Conservation (phyloP, 352 stramenopile genomes). For the Detonula confervacea region DNA sequence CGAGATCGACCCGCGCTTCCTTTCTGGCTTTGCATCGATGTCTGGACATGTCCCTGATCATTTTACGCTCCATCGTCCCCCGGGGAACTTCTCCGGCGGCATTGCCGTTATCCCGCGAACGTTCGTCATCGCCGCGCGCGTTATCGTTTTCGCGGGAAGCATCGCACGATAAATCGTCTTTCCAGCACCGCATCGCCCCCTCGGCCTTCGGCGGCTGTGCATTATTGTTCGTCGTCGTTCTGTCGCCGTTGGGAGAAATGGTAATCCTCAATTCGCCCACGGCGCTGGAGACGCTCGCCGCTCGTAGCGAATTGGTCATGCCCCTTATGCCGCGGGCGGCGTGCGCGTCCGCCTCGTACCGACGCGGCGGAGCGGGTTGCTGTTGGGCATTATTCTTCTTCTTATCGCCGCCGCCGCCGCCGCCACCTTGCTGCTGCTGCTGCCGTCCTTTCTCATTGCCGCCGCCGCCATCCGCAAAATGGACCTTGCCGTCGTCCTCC, state of each 20-base stretch:
- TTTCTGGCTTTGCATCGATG: constrained; percentile 46
- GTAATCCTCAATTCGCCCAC: constrained; percentile 72
- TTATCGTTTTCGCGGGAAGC: neutral
- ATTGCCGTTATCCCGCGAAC: too few species aligned
- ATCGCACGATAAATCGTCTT: constrained; percentile 48
- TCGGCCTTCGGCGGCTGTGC: constrained; percentile 16
- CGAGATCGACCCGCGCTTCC: constrained; percentile 55
- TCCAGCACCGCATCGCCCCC: constrained; percentile 59
- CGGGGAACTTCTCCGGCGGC: constrained; percentile 29
- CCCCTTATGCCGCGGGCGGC: constrained; percentile 61
- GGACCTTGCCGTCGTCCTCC: constrained; percentile 26
- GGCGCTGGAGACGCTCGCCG: constrained; percentile 72
- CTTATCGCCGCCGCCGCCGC: neutral
- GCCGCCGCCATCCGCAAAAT: constrained; percentile 1
- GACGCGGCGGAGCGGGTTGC: neutral
- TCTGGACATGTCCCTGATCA: constrained; percentile 35
- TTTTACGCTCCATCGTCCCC: constrained; percentile 38
- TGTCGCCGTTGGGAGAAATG: too few species aligned
- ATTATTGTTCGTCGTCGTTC: too few species aligned
- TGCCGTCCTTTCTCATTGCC: too few species aligned
- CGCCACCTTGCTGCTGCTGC: neutral
- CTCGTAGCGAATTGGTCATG: constrained; percentile 71
- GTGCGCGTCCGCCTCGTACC: constrained; percentile 77
- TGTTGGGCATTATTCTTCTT: neutral
- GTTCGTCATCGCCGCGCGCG: neutral